Base-by-base conservation (phyloP, 2,329 filamentous ascomycete species). In the Colletotrichum tropicale region DNA sequence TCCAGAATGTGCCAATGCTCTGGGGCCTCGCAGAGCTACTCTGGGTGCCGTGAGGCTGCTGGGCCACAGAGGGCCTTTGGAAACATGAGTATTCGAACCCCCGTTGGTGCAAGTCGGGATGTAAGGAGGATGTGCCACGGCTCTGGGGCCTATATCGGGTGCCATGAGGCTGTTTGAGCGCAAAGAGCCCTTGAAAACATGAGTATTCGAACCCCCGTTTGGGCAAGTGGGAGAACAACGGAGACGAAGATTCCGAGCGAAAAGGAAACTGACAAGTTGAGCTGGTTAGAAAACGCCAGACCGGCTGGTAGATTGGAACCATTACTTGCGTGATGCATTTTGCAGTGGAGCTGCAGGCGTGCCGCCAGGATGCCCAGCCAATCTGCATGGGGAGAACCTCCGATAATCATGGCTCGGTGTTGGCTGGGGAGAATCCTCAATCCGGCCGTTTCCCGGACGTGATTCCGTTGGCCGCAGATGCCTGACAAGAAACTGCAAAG, bases 1-100 rank as follows among this genome's bases (percentile, higher is more conserved):
- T 32, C 10, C 30, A 32, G 5, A 32, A 32, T 72, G 77, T 69
- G 62, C 67, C 70, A 12, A 38, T 60, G 24, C 61, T 38, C 28
- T 48, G 30, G 48, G 72, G 67, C 74, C 76, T 7, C 81, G 82
- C 70, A 85, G 78, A 70, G 82, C 80, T 67, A 82, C 77, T 34
- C 81, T 32, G n/a, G 26, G 48, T 34, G 52, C 70, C 36, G 9
- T 48, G 48, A 28, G 13, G 26, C 26, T 71, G 78, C 77, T 32
- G 10, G 30, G 5, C 6, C 10, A 32, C 30, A 32, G 30, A 32
- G 30, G 30, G 30, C 30, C 30, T 13, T 34, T 34, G 32, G 12
- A 34, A 34, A 34, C 32, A 34, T 34, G 32, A 34, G 32, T 34
- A 34, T 34, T 34, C 32, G 12, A 34, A 34, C 32, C 32, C 32